Percentiles rank a stretch among this genome's conserved stretches.
These are phyloP conservation scores for Leccinum angustisporum DNA, from an alignment of 1,284 basidiomycete species.

Conservation along the genomic window DNA sequence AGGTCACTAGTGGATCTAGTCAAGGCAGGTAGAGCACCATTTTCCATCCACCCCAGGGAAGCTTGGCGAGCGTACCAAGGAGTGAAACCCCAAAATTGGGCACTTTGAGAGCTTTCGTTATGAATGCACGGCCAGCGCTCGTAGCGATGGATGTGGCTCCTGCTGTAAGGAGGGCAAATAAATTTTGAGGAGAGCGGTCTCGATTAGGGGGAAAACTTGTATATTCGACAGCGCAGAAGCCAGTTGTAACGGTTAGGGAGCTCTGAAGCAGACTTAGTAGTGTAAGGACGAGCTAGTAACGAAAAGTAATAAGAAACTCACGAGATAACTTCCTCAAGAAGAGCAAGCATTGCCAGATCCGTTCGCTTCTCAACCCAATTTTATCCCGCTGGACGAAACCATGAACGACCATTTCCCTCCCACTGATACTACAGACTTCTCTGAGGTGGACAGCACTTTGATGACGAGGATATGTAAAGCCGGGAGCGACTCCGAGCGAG, in stretches of 20 bases:
- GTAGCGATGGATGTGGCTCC: slow-evolving; percentile 68
- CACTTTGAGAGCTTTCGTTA: slow-evolving; percentile 46
- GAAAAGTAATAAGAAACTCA: slow-evolving; percentile 33
- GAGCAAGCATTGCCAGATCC: no score
- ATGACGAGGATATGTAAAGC: no score
- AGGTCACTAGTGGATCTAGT: slow-evolving; percentile 49
- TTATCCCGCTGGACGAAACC: no score
- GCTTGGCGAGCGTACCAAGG: slow-evolving; percentile 56
- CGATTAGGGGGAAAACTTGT: slow-evolving; percentile 37
- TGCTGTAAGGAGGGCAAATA: slow-evolving; percentile 53
- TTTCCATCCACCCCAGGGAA: slow-evolving; percentile 75
- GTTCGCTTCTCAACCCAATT: no score
- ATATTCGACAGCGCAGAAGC: slow-evolving; percentile 44
- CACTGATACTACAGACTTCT: no score
- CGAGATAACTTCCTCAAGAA: slow-evolving; percentile 38
- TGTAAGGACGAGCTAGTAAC: not conserved
- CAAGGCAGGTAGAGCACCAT: slow-evolving; percentile 58
- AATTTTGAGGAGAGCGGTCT: slow-evolving; percentile 44
- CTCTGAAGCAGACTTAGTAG: slow-evolving; percentile 29
- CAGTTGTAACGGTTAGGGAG: slow-evolving; percentile 48
- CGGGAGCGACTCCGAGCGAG: no score
- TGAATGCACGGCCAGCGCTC: slow-evolving; percentile 55
- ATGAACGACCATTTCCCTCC: no score
- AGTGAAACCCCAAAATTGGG: slow-evolving; percentile 51
- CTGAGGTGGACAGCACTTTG: no score